Evolutionary conservation across 176 grass and related monocot species (phyloP).

Genomic region (Canna indica): DNA sequence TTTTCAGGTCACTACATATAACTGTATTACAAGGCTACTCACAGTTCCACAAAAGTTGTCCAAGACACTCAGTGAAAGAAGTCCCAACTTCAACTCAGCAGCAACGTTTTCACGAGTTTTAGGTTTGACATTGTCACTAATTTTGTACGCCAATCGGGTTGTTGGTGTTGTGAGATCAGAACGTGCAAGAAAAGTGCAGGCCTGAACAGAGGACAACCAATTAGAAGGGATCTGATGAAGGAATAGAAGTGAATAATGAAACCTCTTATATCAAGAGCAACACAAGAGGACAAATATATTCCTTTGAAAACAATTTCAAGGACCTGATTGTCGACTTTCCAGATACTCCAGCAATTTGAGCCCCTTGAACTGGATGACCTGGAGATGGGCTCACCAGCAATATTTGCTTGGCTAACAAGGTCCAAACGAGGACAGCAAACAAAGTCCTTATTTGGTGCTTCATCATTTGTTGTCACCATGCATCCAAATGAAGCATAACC

Average conservation of each 20-base stretch:
- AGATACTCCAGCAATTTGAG: conserved; percentile 89
- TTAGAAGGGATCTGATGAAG: conserved; percentile 5
- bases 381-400: conserved; percentile 63
- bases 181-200: conserved; percentile 77
- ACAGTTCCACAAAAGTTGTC: conserved; percentile 85
- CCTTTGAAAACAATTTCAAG: background rate
- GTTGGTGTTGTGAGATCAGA: conserved; percentile 91
- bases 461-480: conserved; percentile 72
- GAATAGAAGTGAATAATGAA: conserved; percentile 6
- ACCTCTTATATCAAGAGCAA: background rate
- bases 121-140: conserved; percentile 73
- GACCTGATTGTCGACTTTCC: conserved; percentile 98
- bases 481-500: conserved; percentile 93
- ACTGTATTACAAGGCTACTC: conserved; percentile 28
- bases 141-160: conserved; percentile 61
- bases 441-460: conserved; percentile 63
- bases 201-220: conserved; percentile 36
- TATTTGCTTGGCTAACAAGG: conserved; percentile 71
- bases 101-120: conserved; percentile 76
- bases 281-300: conserved; percentile 17
- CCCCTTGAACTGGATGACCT: conserved; percentile 71
- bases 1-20: conserved; percentile 8
- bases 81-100: conserved; percentile 78
- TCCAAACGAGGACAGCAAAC: conserved; percentile 81
- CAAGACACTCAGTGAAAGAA: conserved; percentile 72